Percentiles rank a stretch among this genome's conserved stretches.
Evolutionary conservation across 331 rosid species (phyloP).

Genomic region (Malus hybrid): DNA sequence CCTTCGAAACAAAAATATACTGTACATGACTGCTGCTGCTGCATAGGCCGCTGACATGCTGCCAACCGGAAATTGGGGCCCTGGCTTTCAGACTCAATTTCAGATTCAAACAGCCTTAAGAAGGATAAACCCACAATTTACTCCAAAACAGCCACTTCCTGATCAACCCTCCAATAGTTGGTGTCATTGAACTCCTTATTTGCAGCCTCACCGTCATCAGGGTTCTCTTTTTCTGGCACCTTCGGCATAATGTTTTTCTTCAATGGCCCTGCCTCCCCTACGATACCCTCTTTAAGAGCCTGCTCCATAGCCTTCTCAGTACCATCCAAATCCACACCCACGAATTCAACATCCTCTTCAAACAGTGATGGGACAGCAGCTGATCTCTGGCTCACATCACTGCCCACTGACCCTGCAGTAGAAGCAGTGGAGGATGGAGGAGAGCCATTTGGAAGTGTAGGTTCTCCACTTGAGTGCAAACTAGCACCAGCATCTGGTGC

Average conservation of each 20-base stretch:
- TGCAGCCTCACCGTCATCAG: conserved; percentile 70
- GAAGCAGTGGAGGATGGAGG: conserved; percentile 36
- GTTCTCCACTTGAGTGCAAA: conserved; percentile 40
- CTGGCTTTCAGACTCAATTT: conserved; percentile 33
- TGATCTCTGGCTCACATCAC: conserved; percentile 41
- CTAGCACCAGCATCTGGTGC: conserved; percentile 28
- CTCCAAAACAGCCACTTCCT: conserved; percentile 86
- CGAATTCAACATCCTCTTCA: conserved; percentile 94
- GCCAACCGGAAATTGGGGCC: conserved; percentile 36
- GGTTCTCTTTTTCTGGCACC: conserved; percentile 58
- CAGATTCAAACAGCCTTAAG: conserved; percentile 23
- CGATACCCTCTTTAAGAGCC: conserved; percentile 96
- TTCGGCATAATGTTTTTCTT: conserved; percentile 54
- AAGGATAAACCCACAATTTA: conserved; percentile 27
- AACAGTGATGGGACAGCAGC: conserved; percentile 69
- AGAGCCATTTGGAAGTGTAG: conserved; percentile 55
- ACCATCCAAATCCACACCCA: conserved; percentile 90
- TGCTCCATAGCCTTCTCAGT: conserved; percentile 97
- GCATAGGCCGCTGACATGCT: conserved; percentile 24
- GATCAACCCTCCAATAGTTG: conserved; percentile 98
- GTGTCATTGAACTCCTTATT: conserved; percentile 90
- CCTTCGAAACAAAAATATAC: conserved; percentile 64
- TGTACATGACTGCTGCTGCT: conserved; percentile 51
- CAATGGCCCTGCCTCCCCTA: conserved; percentile 99
- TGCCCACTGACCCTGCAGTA: conserved; percentile 32